A percentile compares a stretch with the other conserved stretches of the same genome.
Conservation (phyloP, 2,329 filamentous ascomycete species). For the Fusarium phyllophilum region DNA sequence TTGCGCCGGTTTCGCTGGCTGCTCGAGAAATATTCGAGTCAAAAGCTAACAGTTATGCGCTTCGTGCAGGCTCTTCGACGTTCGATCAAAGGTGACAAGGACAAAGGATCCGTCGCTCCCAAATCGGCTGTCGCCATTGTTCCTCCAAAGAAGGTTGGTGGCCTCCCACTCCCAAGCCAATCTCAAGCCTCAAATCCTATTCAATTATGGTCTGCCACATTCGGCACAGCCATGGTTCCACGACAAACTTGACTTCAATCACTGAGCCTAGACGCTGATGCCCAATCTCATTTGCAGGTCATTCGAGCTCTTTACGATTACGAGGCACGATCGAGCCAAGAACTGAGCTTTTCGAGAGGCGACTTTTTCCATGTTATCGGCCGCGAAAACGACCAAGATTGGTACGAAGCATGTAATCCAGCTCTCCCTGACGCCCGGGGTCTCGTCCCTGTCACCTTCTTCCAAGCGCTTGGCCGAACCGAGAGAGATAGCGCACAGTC, state of each 20-base stretch:
- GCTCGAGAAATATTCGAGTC: constrained; percentile 28
- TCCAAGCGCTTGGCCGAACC: constrained; percentile 90
- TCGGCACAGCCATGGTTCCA: constrained; percentile 23
- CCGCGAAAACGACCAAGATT: constrained; percentile 91
- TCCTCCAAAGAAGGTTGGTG: constrained; percentile 87
- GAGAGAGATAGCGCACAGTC: constrained; percentile 87
- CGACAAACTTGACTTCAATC: constrained; percentile 15
- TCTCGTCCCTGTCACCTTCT: constrained; percentile 92
- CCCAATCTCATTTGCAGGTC: constrained; percentile 66
- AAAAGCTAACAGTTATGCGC: constrained; percentile 56
- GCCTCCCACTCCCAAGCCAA: constrained; percentile 18
- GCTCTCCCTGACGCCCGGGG: constrained; percentile 86
- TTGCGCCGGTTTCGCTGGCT: constrained; percentile 23
- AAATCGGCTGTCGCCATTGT: constrained; percentile 91
- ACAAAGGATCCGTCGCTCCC: constrained; percentile 79
- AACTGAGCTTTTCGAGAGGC: constrained; percentile 91
- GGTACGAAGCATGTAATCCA: constrained; percentile 99
- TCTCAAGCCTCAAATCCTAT: constrained; percentile 27
- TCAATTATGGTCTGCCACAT: constrained; percentile 19
- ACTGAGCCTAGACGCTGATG: constrained; percentile 33
- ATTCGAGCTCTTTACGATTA: constrained; percentile 98
- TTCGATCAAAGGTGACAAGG: constrained; percentile 91
- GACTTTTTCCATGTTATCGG: constrained; percentile 99
- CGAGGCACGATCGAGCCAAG: constrained; percentile 77
- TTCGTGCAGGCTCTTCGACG: constrained; percentile 77